Evolutionary conservation across 75 land plant genomes (phyloP).

Genomic region (Selaginella tamariscina): DNA sequence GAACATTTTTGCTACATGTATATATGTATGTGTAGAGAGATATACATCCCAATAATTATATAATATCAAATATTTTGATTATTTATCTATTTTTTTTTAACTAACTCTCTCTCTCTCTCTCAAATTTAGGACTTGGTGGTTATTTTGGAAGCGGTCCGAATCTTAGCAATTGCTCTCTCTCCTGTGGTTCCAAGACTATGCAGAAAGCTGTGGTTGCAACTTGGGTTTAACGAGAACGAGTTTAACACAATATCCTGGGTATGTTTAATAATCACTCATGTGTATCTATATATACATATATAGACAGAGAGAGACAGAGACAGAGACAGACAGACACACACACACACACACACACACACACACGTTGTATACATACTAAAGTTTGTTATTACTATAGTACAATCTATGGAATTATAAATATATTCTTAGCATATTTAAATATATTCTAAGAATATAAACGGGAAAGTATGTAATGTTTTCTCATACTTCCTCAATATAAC

Average conservation of each 20-base stretch:
- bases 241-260: constrained; percentile 73
- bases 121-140: constrained; percentile 90
- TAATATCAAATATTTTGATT: no score
- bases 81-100: no score
- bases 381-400: neutral
- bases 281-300: neutral
- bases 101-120: no score
- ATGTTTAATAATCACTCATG: constrained; percentile 4
- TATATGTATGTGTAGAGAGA: no score
- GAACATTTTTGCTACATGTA: no score
- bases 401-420: neutral
- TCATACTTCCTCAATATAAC: neutral
- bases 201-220: constrained; percentile 59
- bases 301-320: no score
- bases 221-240: constrained; percentile 56
- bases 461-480: neutral
- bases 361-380: neutral
- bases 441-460: neutral
- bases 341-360: neutral
- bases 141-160: constrained; percentile 74
- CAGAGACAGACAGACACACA: neutral
- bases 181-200: constrained; percentile 66
- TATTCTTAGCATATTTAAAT: neutral
- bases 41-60: no score
- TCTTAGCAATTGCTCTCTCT: constrained; percentile 79